Evolutionary conservation across 129 eudicot species (phyloP), one percentile per base, ranked within the genome.

Genomic region (Lonicera japonica): DNA sequence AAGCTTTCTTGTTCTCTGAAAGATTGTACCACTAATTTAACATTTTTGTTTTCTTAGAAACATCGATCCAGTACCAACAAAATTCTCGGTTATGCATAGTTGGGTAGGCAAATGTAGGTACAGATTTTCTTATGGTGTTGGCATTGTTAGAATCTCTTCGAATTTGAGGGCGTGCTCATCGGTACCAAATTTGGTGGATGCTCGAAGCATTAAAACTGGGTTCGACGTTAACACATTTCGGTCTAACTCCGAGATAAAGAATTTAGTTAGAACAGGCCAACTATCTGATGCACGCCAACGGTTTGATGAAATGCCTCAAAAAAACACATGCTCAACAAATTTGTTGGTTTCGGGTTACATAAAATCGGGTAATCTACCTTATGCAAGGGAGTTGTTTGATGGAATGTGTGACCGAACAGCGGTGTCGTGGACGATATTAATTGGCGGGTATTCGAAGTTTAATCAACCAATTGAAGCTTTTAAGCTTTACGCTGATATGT

Each of bases 341-440:
- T 65, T 75, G 62, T 67, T 90, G 72, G 72, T 90, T 22, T 81
- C 87, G 16, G 88, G 87, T 52, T 75, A 77, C 61, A 79, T 90
- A 19, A 86, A 79, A 51, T 69, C 73, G 2, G 87, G 87, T 54
- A 60, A 83, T 56, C 70, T 90, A 58, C 12, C 72, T 61, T 21
- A 17, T 59, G 95, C 95, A 1, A 72, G 75, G 48, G 76, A 77
- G 56, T 72, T 90, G 64, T 90, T 90, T 64, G 89, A 90, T 47
- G 29, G 17, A 4, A 74, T 83, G 83, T 11, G 25, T 20, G 64
- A 66, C 47, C 79, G 77, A 25, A 83, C 75, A 0, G 81, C 56
- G 11, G 94, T 90, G 54, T 76, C 94, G 0, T 90, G 97, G 97
- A 90, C 97, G 39, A 83, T 86, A 52, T n/a, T 86, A 63, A 90